Evolutionary conservation across 768 basidiomycete genomes (phyloP), one percentile per base, ranked within the genome.

Genomic region (Rhizopogon rudus): DNA sequence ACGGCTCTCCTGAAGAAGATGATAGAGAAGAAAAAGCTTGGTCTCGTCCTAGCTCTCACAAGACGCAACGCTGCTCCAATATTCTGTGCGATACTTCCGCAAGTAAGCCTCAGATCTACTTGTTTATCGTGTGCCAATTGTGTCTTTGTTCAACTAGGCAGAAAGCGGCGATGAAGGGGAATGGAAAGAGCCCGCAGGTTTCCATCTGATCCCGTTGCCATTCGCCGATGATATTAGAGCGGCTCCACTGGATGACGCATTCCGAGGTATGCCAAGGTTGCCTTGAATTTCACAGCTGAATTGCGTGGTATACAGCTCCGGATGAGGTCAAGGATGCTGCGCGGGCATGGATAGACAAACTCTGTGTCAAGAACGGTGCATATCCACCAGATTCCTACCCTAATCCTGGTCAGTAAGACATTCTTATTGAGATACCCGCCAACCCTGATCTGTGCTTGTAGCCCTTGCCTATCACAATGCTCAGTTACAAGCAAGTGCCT

Each of bases 181-280:
- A 6, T 88, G 84, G 77, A 84, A 81, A 51, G 86, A 89, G 41
- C 92, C 97, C 35, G 84, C 91, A 1, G 97, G 97, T 5, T 89
- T 98, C 63, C 94, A 98, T 69, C 76, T 98, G 50, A 87, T 98
- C 55, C 88, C 88, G 14, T 68, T 98, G n/a, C 95, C 96, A 0
- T 99, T 90, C 67, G 88, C 91, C 4, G 97, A 99, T 65, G 97
- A 99, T 63, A 88, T 98, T 48, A 84, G 97, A 46, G 77, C 78
- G 17, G 88, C 89, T 6, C 86, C 88, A 2, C 70, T 93, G 10
- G 81, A 85, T 17, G 76, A 82, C 53, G 85, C 77, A 6, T 74
- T 78, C 60, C 77, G 79, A 76, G 87, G 93, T 84, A 70, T 29
- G 69, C 53, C 44, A 2, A 3, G 31, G 37, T n/a, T 20, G 35